Conservation (phyloP, 495 filamentous ascomycete genomes). For the Immersiella caudata region DNA sequence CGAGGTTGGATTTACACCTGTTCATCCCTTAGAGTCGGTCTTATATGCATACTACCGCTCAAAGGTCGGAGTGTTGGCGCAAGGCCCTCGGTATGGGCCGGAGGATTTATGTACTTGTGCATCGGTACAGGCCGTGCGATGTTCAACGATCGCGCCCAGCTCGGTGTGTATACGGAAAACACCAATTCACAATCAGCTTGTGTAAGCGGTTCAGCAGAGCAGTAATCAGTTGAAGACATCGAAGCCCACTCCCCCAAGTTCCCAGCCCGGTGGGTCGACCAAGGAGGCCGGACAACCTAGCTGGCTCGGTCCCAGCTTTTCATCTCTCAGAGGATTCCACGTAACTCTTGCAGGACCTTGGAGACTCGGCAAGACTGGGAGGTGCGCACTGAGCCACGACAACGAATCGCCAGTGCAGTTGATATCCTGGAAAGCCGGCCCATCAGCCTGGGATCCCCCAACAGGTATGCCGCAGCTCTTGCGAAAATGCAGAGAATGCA, state of each 20-base stretch:
- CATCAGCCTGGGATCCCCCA: background rate
- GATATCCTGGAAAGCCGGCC: background rate
- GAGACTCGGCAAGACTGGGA: background rate
- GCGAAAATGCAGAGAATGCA: background rate
- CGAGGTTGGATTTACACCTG: background rate
- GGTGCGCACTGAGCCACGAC: too few relatives aligned
- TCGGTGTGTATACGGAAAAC: background rate
- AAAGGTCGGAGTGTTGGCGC: background rate
- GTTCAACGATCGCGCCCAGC: background rate
- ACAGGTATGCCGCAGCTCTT: background rate
- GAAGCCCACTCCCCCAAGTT: background rate
- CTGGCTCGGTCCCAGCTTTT: background rate
- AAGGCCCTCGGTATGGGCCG: background rate
- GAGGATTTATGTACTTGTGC: background rate
- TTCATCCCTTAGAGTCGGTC: background rate
- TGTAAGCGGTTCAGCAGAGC: background rate
- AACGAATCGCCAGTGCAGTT: slow-evolving; percentile 5
- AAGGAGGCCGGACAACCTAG: background rate
- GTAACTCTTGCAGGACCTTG: background rate
- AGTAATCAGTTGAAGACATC: too few relatives aligned
- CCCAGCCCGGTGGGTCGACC: background rate
- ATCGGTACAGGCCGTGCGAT: background rate
- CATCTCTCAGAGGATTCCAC: background rate
- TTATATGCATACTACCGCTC: background rate
- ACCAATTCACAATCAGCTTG: background rate